Base-by-base conservation (phyloP, 768 basidiomycete species). In the Pholiota conissans region DNA sequence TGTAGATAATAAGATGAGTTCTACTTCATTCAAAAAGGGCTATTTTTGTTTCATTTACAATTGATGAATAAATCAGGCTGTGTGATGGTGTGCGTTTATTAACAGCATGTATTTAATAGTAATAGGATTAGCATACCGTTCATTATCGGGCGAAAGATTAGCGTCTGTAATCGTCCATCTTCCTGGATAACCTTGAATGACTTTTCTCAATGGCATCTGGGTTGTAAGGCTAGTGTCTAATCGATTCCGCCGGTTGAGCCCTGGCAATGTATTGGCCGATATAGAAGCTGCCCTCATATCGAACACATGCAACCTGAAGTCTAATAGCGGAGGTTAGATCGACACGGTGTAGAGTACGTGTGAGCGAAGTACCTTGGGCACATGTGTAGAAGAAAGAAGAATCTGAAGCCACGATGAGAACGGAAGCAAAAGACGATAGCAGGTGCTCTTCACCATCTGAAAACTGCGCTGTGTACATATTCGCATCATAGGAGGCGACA, bases 81-180 rank as follows among this genome's bases (percentile, higher is more conserved):
- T 34, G 61, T 55, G 14, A 61, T 35, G 14, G 45, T 3, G 20
- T 6, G 7, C 6, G 20, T 9, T 32, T 35, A 49, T 37, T 18
- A 39, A 22, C n/a, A 24, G 6, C n/a, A 4, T 11, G 28, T 4
- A 30, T 13, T 3, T 32, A 8, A 30, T 11, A 18, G 5, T 4
- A 20, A 16, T 14, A 13, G 8, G n/a, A 9, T 5, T 22, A 32
- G 29, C 49, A 30, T 55, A 87, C 86, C 90, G 86, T 74, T 95
- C 87, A 62, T 95, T 95, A 67, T 94, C 88, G 0, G 88, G 87
- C 59, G 92, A 94, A 18, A 95, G 76, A 71, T 97, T 93, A 20
- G 90, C 90, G 73, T 98, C 97, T 6, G 95, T 98, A 56, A 98
- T 91, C 0, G 95, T 97, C 95, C 95, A 98, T 32, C 84, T 78